These are phyloP conservation scores for Elongisporangium prolatum DNA, from an alignment of 352 stramenopile species.

Conservation along the genomic window DNA sequence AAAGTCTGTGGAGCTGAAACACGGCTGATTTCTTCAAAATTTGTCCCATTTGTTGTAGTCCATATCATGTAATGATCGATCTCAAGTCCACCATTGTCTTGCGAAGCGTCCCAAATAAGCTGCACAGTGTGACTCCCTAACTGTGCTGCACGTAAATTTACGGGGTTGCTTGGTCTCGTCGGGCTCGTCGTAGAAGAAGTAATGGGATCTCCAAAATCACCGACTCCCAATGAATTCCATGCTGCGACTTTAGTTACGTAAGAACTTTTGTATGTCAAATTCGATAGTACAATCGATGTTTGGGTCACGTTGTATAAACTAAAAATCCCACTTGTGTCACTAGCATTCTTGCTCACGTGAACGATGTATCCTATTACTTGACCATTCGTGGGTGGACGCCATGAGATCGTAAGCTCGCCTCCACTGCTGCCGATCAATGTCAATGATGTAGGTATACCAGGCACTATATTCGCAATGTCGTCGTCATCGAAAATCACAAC, in stretches of 20 bases:
- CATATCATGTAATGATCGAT: slow-evolving; percentile 18
- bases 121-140: slow-evolving; percentile 15
- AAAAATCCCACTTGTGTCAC: slow-evolving; percentile 11
- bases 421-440: slow-evolving; percentile 22
- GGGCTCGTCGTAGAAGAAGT: slow-evolving; percentile 23
- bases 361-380: slow-evolving; percentile 29
- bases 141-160: slow-evolving; percentile 2
- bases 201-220: slow-evolving; percentile 20
- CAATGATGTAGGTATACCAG: slow-evolving; percentile 9
- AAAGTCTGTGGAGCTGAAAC: neutral
- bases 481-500: slow-evolving; percentile 50
- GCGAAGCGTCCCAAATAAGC: slow-evolving; percentile 32
- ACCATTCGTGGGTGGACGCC: neutral
- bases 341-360: slow-evolving; percentile 12
- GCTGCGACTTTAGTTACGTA: slow-evolving; percentile 37
- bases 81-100: slow-evolving; percentile 30
- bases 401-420: slow-evolving; percentile 25
- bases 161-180: slow-evolving; percentile 22
- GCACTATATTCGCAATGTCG: slow-evolving; percentile 20
- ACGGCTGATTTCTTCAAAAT: neutral
- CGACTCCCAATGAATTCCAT: slow-evolving; percentile 45
- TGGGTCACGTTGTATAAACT: slow-evolving; percentile 39
- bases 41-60: slow-evolving; percentile 1
- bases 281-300: slow-evolving; percentile 31
- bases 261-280: slow-evolving; percentile 17